Base-by-base conservation (phyloP, 768 basidiomycete genomes). In the Leucocoprinus birnbaumii region DNA sequence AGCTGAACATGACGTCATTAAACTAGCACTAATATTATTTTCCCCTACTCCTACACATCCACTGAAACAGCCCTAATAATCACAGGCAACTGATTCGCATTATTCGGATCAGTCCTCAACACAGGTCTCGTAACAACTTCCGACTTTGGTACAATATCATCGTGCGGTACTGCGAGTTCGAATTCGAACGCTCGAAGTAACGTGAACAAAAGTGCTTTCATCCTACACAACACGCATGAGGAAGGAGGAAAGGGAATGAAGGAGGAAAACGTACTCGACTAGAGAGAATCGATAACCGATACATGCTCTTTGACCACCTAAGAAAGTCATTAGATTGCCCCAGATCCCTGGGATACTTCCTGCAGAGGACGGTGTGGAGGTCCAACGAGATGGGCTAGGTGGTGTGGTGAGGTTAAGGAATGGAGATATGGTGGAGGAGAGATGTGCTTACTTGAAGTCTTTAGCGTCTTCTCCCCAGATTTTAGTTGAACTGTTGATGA, bases 261-360 rank as follows among this genome's bases (percentile, higher is more conserved):
- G 25, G 22, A 5, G 21, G 22, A 19, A 21, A 31, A 5, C 43
- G 11, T 45, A 45, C 43, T 45, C 43, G 6, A 45, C 43, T n/a
- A 87, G 64, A 11, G 86, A 73, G 63, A 87, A 87, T 3, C 82
- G 77, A 63, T 80, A 87, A 0, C 85, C 85, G 31, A 87, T 86
- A 58, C 86, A 89, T 0, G 83, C 76, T 19, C 77, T 75, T 16
- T 83, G 81, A 4, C 87, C 87, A 27, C 83, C 83, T 2, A 85
- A 59, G 73, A 89, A 89, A 0, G 81, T 77, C 38, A 87, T 62
- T 57, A 82, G 62, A 61, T 85, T 78, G 8, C 79, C 75, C 78
- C 80, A 86, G 0, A 87, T 73, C 5, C 85, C 82, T 3, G 87
- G 87, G 21, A 87, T 68, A 1, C 63, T 57, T 3, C 62, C 61